A percentile compares a stretch with the other conserved stretches of the same genome.
phyloP scores from a whole-genome alignment of 1,284 basidiomycete genomes.

The Ustilago esculenta region DNA sequence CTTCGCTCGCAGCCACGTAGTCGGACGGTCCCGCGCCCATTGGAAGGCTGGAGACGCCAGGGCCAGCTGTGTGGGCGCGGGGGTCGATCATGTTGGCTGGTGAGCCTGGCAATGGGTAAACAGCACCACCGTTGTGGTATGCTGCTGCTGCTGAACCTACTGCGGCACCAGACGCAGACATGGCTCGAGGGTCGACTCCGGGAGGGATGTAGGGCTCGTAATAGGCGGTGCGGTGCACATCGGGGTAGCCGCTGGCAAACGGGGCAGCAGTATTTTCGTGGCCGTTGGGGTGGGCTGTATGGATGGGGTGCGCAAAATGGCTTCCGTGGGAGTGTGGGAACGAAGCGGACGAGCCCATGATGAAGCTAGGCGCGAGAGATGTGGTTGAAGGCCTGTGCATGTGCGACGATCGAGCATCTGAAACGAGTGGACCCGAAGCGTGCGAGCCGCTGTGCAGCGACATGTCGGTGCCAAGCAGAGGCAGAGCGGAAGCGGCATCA shows the following conservation, averaged over 20 bases:
- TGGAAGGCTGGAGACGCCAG: slow-evolving; percentile 14
- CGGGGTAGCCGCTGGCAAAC: slow-evolving; percentile 24
- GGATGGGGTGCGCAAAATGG: slow-evolving; percentile 9
- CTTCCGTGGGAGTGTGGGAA: slow-evolving; percentile 28
- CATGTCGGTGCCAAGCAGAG: slow-evolving; percentile 15
- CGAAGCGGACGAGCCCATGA: slow-evolving; percentile 26
- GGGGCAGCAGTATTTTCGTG: slow-evolving; percentile 2
- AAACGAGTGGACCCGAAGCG: not conserved
- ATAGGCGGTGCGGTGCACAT: slow-evolving; percentile 28
- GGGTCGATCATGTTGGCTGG: slow-evolving; percentile 1
- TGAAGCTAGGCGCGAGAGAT: slow-evolving; percentile 28
- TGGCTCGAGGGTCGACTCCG: slow-evolving; percentile 13
- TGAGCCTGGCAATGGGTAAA: not conserved
- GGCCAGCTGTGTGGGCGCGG: slow-evolving; percentile 1
- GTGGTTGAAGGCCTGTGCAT: slow-evolving; percentile 24
- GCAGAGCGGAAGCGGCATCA: slow-evolving; percentile 20
- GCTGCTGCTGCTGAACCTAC: slow-evolving; percentile 25
- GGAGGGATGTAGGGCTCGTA: slow-evolving; percentile 26
- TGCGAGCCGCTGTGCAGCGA: slow-evolving; percentile 21
- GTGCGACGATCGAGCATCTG: slow-evolving; percentile 18
- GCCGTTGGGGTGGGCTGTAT: not conserved
- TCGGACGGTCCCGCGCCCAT: slow-evolving; percentile 23
- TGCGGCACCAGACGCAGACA: not conserved
- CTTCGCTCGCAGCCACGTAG: slow-evolving; percentile 20
- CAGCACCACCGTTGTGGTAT: slow-evolving; percentile 6